Conservation (phyloP, 2,329 filamentous ascomycete species). For the Huntiella omanensis region DNA sequence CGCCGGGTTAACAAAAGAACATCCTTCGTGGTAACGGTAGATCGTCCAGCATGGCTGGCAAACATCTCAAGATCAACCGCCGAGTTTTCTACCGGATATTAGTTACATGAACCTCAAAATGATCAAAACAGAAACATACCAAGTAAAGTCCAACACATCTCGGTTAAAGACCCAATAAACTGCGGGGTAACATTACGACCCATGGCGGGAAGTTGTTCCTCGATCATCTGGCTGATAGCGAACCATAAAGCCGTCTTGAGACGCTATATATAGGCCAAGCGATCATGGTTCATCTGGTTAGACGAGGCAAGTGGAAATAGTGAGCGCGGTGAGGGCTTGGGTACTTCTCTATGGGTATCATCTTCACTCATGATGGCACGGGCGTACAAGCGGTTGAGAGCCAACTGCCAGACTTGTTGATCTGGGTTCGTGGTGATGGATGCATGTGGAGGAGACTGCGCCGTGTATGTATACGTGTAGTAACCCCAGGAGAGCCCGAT, state of each 20-base stretch:
- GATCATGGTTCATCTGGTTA: neutral
- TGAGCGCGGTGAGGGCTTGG: too few relatives aligned
- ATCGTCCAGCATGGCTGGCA: conserved; percentile 59
- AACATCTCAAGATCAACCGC: conserved; percentile 38
- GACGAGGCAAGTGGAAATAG: neutral
- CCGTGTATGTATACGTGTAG: too few relatives aligned
- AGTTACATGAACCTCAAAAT: neutral
- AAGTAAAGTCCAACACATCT: conserved; percentile 75
- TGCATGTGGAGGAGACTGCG: too few relatives aligned
- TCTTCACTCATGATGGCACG: conserved; percentile 8
- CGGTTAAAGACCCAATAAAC: conserved; percentile 71
- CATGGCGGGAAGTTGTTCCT: conserved; percentile 46
- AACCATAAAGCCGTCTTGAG: conserved; percentile 77
- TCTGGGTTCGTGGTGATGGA: too few relatives aligned
- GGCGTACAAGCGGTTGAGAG: neutral
- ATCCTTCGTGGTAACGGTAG: conserved; percentile 66
- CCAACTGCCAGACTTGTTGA: too few relatives aligned
- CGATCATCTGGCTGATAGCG: conserved; percentile 69
- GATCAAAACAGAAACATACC: conserved; percentile 32
- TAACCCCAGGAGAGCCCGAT: too few relatives aligned
- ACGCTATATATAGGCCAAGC: conserved; percentile 30
- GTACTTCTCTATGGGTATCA: conserved; percentile 10
- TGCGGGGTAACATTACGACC: conserved; percentile 76
- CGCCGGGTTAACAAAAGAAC: conserved; percentile 72
- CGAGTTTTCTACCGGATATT: conserved; percentile 26